A percentile compares a stretch with the other conserved stretches of the same genome.
phyloP scores from a whole-genome alignment of 2,329 filamentous ascomycete species.

The Colletotrichum orbiculare region DNA sequence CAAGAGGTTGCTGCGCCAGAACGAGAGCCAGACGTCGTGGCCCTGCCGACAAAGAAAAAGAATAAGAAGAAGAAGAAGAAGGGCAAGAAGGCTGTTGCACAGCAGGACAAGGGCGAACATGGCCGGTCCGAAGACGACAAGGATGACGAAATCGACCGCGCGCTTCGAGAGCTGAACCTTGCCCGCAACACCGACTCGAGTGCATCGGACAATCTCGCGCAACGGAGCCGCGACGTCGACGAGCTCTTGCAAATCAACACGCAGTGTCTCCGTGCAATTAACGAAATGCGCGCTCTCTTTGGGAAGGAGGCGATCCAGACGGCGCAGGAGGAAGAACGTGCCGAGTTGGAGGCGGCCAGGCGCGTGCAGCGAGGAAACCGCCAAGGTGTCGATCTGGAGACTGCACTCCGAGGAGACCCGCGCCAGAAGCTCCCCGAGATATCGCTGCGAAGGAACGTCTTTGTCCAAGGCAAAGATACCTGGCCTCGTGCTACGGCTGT shows the following conservation, averaged over 20 bases:
- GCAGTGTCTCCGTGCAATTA: conserved; percentile 83
- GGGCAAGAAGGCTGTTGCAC: conserved; percentile 44
- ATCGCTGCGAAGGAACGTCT: conserved; percentile 80
- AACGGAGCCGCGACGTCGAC: conserved; percentile 40
- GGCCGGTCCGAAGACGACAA: conserved; percentile 39
- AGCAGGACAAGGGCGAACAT: conserved; percentile 35
- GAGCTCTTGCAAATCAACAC: conserved; percentile 65
- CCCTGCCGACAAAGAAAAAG: conserved; percentile 46
- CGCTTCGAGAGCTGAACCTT: conserved; percentile 61
- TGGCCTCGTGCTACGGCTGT: conserved; percentile 85
- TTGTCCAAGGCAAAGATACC: conserved; percentile 86
- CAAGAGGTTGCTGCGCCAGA: conserved; percentile 38
- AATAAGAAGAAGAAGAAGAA: conserved; percentile 53
- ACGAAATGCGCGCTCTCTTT: conserved; percentile 83
- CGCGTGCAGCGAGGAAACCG: conserved; percentile 49
- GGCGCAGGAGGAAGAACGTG: conserved; percentile 61
- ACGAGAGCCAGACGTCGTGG: conserved; percentile 38
- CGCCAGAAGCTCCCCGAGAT: conserved; percentile 76
- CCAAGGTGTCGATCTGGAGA: conserved; percentile 68
- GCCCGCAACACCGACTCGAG: conserved; percentile 39
- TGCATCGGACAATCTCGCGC: conserved; percentile 24
- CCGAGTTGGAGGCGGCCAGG: conserved; percentile 50
- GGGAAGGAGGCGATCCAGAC: conserved; percentile 68
- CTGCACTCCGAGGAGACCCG: conserved; percentile 64
- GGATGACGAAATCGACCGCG: conserved; percentile 67